Conservation (phyloP, 148 eudicot species). For the Chenopodium berlandieri region DNA sequence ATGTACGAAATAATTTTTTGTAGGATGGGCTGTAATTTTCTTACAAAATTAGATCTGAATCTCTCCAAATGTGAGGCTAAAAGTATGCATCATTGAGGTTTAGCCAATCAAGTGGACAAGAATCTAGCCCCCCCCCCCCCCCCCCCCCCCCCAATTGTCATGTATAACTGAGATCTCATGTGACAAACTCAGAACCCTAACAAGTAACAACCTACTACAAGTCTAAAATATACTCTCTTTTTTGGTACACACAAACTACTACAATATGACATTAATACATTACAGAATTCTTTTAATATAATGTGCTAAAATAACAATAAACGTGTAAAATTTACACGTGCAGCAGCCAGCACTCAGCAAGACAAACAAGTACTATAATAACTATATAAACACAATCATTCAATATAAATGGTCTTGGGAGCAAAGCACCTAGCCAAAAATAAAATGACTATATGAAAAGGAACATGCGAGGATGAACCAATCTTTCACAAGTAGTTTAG, state of each 20-base stretch:
- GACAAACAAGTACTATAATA: not conserved
- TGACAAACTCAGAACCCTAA: not conserved
- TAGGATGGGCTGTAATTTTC: too few relatives aligned
- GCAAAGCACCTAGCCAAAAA: constrained; percentile 8
- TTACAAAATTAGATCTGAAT: not conserved
- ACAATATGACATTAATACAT: not conserved
- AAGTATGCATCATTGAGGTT: not conserved
- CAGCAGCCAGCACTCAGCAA: not conserved
- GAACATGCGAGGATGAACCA: not conserved
- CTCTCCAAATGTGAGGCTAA: not conserved
- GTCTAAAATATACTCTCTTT: too few relatives aligned
- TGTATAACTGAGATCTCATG: not conserved
- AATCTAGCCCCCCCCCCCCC: not conserved
- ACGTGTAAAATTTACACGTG: not conserved
- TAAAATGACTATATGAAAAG: not conserved
- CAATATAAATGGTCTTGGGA: not conserved
- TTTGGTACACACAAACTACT: not conserved
- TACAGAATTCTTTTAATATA: not conserved
- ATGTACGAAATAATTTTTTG: too few relatives aligned
- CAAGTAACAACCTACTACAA: not conserved
- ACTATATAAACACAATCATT: too few relatives aligned
- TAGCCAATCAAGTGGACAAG: constrained; percentile 3
- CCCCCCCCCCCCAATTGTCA: not conserved
- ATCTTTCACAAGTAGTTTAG: not conserved
- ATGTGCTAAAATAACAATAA: not conserved